Percentiles rank a stretch among this genome's conserved stretches.
Conservation (phyloP, 208 protist genomes). For the Leishmania tropica region DNA sequence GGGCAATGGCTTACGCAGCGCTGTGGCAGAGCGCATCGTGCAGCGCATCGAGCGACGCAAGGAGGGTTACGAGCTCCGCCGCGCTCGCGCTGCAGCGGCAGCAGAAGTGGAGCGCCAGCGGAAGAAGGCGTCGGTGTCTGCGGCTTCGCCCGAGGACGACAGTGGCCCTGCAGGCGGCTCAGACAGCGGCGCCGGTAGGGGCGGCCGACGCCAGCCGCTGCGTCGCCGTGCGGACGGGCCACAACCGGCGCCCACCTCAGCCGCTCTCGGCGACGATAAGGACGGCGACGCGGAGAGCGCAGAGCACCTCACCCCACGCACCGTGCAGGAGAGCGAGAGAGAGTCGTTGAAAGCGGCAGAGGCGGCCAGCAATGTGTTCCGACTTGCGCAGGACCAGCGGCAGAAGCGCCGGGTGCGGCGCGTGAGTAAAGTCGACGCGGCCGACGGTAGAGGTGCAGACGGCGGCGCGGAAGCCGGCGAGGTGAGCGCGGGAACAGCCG, state of each 20-base stretch:
- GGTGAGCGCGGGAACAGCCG: background rate
- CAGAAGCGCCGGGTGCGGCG: constrained; percentile 22
- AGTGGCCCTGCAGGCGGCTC: background rate
- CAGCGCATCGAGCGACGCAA: constrained; percentile 67
- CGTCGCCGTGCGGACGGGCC: background rate
- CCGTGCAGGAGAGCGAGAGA: constrained; percentile 15
- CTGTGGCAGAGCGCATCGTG: constrained; percentile 54
- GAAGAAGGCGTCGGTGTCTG: constrained; percentile 1
- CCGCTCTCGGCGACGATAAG: background rate
- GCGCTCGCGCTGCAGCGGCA: constrained; percentile 23
- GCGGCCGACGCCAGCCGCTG: constrained; percentile 5
- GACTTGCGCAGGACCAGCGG: constrained; percentile 34
- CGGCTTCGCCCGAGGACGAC: background rate
- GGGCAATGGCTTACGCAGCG: constrained; percentile 19
- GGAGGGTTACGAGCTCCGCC: constrained; percentile 52
- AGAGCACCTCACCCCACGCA: constrained; percentile 16
- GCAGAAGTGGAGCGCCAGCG: constrained; percentile 28
- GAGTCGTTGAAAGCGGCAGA: constrained; percentile 17
- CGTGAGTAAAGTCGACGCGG: constrained; percentile 5
- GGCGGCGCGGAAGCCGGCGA: background rate
- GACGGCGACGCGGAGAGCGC: constrained; percentile 5
- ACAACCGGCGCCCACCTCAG: background rate
- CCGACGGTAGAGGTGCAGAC: background rate
- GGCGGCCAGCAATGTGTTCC: constrained; percentile 24
- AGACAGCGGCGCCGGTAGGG: background rate